These are phyloP conservation scores for Orobanche coerulescens DNA, from an alignment of 257 asterid genomes.

Conservation along the genomic window DNA sequence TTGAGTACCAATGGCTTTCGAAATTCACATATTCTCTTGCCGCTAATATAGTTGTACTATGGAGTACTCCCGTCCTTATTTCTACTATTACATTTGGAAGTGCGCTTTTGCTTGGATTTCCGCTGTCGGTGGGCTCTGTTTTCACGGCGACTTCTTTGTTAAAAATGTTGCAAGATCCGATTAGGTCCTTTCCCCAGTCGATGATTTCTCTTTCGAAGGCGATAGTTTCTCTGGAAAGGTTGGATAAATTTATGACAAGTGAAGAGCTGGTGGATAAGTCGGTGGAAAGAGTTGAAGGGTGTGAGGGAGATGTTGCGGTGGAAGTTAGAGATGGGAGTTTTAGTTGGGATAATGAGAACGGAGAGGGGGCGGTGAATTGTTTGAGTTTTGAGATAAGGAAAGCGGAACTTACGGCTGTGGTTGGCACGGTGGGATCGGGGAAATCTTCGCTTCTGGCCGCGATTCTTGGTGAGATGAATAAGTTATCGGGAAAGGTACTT, in stretches of 20 bases:
- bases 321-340: conserved; percentile 58
- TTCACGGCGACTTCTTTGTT: conserved; percentile 73
- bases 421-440: conserved; percentile 96
- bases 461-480: conserved; percentile 91
- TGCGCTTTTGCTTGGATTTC: conserved; percentile 53
- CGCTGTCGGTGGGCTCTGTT: conserved; percentile 66
- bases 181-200: conserved; percentile 86
- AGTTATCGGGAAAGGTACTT: conserved; percentile 71
- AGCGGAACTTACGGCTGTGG: conserved; percentile 76
- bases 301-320: conserved; percentile 53
- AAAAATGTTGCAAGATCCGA: conserved; percentile 81
- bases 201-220: conserved; percentile 93
- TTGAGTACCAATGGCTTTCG: conserved; percentile 63
- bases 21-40: conserved; percentile 59
- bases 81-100: conserved; percentile 67
- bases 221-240: conserved; percentile 64
- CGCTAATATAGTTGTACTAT: conserved; percentile 55
- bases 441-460: conserved; percentile 85
- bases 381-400: conserved; percentile 50
- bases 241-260: conserved; percentile 74
- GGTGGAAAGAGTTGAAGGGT: conserved; percentile 64
- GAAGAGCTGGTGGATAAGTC: conserved; percentile 56
- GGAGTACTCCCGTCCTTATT: conserved; percentile 76
- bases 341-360: conserved; percentile 80
- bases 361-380: conserved; percentile 42